A percentile compares a stretch with the other conserved stretches of the same genome.
These are phyloP conservation scores for Phtheirospermum japonicum DNA, from an alignment of 257 asterid genomes.

Conservation along the genomic window DNA sequence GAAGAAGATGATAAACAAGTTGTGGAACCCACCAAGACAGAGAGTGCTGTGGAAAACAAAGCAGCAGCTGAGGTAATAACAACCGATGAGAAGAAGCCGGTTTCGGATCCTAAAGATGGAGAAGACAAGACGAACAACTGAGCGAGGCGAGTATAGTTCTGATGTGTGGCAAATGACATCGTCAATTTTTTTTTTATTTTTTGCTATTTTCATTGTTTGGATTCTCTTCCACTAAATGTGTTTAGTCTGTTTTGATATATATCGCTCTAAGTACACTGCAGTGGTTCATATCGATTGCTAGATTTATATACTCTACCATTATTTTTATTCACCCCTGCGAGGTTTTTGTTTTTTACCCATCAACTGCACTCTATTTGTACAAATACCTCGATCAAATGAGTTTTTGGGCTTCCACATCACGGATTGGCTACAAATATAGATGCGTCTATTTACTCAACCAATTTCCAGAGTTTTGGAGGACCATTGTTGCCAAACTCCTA, in stretches of 20 bases:
- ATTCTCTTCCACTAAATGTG: not conserved
- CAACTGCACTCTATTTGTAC: too few species aligned
- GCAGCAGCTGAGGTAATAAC: slow-evolving; percentile 12
- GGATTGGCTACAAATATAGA: not conserved
- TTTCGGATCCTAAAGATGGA: slow-evolving; percentile 27
- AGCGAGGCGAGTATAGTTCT: slow-evolving; percentile 23
- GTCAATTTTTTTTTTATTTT: slow-evolving; percentile 19
- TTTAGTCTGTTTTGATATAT: slow-evolving; percentile 7
- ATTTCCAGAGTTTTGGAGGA: too few species aligned
- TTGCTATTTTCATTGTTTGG: slow-evolving; percentile 10
- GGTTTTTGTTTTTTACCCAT: too few species aligned
- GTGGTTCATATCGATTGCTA: not conserved
- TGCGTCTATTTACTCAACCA: too few species aligned
- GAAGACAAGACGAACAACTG: slow-evolving; percentile 27
- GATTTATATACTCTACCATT: too few species aligned
- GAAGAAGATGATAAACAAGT: slow-evolving; percentile 29
- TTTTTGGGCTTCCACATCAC: not conserved
- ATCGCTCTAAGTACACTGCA: too few species aligned
- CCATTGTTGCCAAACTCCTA: too few species aligned
- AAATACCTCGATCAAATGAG: too few species aligned
- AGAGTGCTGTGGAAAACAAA: slow-evolving; percentile 17
- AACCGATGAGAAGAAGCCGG: slow-evolving; percentile 13
- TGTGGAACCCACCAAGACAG: slow-evolving; percentile 22
- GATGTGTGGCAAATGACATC: slow-evolving; percentile 21
- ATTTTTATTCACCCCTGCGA: too few species aligned